Conservation (phyloP, 768 basidiomycete genomes). For the Epithele typhae region DNA sequence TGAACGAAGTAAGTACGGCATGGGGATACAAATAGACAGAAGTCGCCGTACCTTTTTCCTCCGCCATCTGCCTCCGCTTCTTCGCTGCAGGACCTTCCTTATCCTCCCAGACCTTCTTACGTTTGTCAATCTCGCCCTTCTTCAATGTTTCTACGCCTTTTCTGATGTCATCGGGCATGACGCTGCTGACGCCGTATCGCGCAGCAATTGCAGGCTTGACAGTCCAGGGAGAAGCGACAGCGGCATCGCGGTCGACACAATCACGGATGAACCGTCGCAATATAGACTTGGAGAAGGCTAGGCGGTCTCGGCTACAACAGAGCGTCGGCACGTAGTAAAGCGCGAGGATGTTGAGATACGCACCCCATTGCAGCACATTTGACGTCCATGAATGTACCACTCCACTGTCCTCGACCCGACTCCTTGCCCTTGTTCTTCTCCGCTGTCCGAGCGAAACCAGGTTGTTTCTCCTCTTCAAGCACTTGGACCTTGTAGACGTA, state of each 20-base stretch:
- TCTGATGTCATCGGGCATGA: constrained; percentile 83
- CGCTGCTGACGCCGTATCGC: constrained; percentile 77
- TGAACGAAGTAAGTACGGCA: background rate
- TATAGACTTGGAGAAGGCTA: constrained; percentile 95
- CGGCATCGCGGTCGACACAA: constrained; percentile 88
- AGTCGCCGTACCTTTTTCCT: constrained; percentile 59
- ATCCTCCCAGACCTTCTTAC: constrained; percentile 88
- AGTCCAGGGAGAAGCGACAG: constrained; percentile 93
- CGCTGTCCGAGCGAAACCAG: constrained; percentile 57
- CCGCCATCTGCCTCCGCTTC: constrained; percentile 77
- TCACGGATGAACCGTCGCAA: constrained; percentile 95
- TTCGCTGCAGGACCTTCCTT: constrained; percentile 80
- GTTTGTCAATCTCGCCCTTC: constrained; percentile 87
- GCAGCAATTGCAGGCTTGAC: constrained; percentile 84
- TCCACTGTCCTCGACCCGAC: constrained; percentile 55
- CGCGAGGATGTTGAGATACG: constrained; percentile 17
- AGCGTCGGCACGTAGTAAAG: background rate
- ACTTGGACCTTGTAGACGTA: constrained; percentile 91
- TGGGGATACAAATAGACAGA: background rate
- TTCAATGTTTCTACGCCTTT: constrained; percentile 76
- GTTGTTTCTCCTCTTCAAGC: constrained; percentile 67
- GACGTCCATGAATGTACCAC: constrained; percentile 81
- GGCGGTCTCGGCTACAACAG: constrained; percentile 79
- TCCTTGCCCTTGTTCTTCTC: constrained; percentile 46
- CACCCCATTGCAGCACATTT: constrained; percentile 78